phyloP scores from a whole-genome alignment of 192 early-diverging fungal genomes.

The Nowakowskiella sp. region DNA sequence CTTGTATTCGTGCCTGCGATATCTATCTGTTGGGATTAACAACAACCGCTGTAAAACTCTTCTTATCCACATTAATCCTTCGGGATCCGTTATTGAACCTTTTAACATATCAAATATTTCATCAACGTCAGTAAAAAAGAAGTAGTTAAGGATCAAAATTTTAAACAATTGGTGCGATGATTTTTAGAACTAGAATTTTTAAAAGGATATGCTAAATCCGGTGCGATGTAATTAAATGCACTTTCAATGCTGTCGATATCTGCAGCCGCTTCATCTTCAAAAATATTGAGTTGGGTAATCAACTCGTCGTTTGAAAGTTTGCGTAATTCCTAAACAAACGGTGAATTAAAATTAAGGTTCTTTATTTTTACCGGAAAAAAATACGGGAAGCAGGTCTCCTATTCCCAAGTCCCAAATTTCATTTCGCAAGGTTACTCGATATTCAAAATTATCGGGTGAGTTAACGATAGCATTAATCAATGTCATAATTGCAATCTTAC shows the following conservation, averaged over 20 bases:
- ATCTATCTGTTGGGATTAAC: slow-evolving; percentile 8
- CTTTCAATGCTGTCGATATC: slow-evolving; percentile 5
- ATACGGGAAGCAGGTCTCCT: slow-evolving; percentile 12
- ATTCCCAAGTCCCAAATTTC: slow-evolving; percentile 14
- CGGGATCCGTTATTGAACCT: slow-evolving; percentile 1
- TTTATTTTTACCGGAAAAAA: neutral
- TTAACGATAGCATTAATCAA: slow-evolving; percentile 28
- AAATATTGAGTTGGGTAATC: slow-evolving; percentile 19
- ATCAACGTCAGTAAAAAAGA: slow-evolving; percentile 6
- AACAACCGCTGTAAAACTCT: slow-evolving; percentile 9
- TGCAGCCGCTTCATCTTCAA: slow-evolving; percentile 20
- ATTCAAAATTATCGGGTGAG: slow-evolving; percentile 20
- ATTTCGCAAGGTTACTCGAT: slow-evolving; percentile 10
- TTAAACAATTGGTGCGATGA: neutral
- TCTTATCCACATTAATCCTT: slow-evolving; percentile 7
- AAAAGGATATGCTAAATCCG: slow-evolving; percentile 9
- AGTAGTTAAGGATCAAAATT: neutral
- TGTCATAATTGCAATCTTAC: slow-evolving; percentile 15
- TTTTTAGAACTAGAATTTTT: neutral
- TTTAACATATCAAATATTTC: slow-evolving; percentile 12
- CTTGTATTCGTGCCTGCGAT: slow-evolving; percentile 2
- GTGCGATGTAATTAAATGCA: neutral
- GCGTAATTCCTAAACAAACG: slow-evolving; percentile 4
- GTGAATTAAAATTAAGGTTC: neutral
- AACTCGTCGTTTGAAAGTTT: slow-evolving; percentile 10